Evolutionary conservation across 176 grass and related monocot genomes (phyloP).

Genomic region (Alloteropsis semialata): DNA sequence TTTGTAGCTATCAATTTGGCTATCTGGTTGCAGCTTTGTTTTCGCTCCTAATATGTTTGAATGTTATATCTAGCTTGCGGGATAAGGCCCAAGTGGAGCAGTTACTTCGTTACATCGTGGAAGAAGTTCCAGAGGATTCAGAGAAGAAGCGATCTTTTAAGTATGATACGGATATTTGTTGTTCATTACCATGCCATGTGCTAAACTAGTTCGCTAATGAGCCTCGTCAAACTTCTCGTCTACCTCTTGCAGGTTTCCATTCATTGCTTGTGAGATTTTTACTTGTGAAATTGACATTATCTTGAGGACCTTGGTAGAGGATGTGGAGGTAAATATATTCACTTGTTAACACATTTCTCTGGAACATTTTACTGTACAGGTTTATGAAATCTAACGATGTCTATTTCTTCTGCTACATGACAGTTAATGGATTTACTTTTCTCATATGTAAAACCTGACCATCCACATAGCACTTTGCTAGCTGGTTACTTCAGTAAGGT

Average conservation of each 20-base stretch:
- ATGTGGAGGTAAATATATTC: slow-evolving; percentile 58
- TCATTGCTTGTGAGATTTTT: slow-evolving; percentile 93
- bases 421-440: slow-evolving; percentile 86
- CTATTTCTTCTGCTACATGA: slow-evolving; percentile 22
- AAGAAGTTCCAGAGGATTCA: slow-evolving; percentile 69
- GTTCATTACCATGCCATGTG: background rate
- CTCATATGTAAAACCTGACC: slow-evolving; percentile 75
- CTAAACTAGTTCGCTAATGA: slow-evolving; percentile 10
- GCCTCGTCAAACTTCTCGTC: slow-evolving; percentile 22
- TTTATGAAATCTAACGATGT: slow-evolving; percentile 13
- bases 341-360: background rate
- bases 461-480: slow-evolving; percentile 55
- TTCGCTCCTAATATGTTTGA: background rate
- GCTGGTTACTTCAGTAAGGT: slow-evolving; percentile 96
- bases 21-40: slow-evolving; percentile 1
- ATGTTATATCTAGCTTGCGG: slow-evolving; percentile 55
- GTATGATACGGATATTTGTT: slow-evolving; percentile 37
- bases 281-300: slow-evolving; percentile 87
- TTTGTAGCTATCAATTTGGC: background rate
- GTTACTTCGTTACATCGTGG: slow-evolving; percentile 75
- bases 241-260: slow-evolving; percentile 62
- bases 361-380: slow-evolving; percentile 4
- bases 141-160: slow-evolving; percentile 79
- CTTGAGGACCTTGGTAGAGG: slow-evolving; percentile 80
- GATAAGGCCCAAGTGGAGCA: slow-evolving; percentile 78